phyloP scores from a whole-genome alignment of 768 basidiomycete species.

The Sporobolomyces phaffii region DNA sequence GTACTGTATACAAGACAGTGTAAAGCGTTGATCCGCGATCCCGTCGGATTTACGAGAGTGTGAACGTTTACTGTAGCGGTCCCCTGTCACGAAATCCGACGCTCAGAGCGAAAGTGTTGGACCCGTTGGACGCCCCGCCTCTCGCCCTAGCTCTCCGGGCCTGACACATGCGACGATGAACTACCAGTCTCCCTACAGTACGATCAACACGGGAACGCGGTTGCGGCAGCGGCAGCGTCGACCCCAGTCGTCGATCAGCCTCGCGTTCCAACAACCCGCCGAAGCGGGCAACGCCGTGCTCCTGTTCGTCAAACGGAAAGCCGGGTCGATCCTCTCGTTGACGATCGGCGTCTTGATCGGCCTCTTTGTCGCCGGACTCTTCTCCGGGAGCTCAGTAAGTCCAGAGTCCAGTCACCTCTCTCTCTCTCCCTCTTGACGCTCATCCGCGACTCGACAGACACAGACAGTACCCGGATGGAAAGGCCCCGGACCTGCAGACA shows the following conservation, averaged over 20 bases:
- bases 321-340: slow-evolving; percentile 22
- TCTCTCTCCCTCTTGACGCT: not conserved
- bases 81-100: no score
- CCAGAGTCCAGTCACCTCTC: not conserved
- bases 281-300: slow-evolving; percentile 14
- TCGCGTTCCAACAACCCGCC: slow-evolving; percentile 16
- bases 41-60: not conserved
- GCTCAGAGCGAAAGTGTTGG: no score
- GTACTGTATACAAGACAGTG: no score
- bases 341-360: slow-evolving; percentile 34
- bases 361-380: slow-evolving; percentile 24
- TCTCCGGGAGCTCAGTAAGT: slow-evolving; percentile 17
- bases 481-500: slow-evolving; percentile 25
- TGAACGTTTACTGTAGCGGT: no score
- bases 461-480: slow-evolving; percentile 30
- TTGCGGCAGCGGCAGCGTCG: slow-evolving; percentile 16
- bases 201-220: slow-evolving; percentile 8
- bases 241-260: slow-evolving; percentile 17
- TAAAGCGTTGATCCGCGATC: not conserved
- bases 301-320: slow-evolving; percentile 29
- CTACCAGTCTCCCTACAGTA: slow-evolving; percentile 9
- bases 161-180: not conserved
- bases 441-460: not conserved
- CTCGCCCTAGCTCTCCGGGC: not conserved
- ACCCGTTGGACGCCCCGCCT: not conserved